Conservation (phyloP, 768 basidiomycete genomes). For the Serendipita vermifera region DNA sequence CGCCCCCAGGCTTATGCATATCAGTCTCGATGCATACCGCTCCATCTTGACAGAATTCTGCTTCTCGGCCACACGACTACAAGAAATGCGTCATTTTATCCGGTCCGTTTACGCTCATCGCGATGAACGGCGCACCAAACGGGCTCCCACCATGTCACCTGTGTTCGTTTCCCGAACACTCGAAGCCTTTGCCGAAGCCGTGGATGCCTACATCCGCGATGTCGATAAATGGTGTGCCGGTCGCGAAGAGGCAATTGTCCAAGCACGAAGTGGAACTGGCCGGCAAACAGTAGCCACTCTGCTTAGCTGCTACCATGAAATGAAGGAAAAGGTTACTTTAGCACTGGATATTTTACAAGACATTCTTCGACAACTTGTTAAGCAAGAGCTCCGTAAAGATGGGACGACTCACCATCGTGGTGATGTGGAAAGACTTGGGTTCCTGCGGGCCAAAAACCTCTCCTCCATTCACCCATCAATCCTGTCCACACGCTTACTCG, state of each 20-base stretch:
- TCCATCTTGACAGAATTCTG: conserved; percentile 53
- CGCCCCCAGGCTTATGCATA: conserved; percentile 47
- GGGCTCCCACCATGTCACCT: conserved; percentile 19
- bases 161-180: conserved; percentile 38
- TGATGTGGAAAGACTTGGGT: conserved; percentile 23
- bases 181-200: conserved; percentile 73
- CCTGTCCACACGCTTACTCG: conserved; percentile 45
- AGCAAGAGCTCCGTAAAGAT: conserved; percentile 20
- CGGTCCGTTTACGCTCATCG: conserved; percentile 24
- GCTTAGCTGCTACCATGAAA: conserved; percentile 45
- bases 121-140: conserved; percentile 28
- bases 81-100: conserved; percentile 52
- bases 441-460: conserved; percentile 31
- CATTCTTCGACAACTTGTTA: conserved; percentile 29
- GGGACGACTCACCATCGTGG: neutral
- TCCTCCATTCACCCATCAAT: conserved; percentile 36
- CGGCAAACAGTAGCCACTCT: conserved; percentile 46
- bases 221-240: conserved; percentile 61
- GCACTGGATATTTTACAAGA: conserved; percentile 45
- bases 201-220: conserved; percentile 42
- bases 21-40: conserved; percentile 50
- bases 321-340: conserved; percentile 43
- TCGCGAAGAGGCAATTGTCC: conserved; percentile 53
- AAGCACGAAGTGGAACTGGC: conserved; percentile 39
- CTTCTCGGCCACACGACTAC: conserved; percentile 43